Evolutionary conservation across 2,329 filamentous ascomycete species (phyloP).

Genomic region (Colletotrichum caudatum): DNA sequence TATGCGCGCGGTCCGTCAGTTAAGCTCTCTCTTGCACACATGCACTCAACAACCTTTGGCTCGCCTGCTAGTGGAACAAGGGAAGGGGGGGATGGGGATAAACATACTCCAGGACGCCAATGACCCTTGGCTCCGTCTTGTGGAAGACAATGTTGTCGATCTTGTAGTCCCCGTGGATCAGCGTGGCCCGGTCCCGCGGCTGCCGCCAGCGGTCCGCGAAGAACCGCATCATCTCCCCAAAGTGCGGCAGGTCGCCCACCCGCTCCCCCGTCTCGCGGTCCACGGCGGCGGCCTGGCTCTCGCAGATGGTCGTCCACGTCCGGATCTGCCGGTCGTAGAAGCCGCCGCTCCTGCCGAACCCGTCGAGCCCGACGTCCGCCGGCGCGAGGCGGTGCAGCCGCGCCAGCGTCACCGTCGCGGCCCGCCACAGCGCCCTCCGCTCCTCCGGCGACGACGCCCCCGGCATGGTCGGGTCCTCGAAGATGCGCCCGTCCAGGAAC

Average conservation of each 20-base stretch:
- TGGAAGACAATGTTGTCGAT: slow-evolving; percentile 93
- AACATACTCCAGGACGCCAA: slow-evolving; percentile 89
- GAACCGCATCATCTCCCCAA: slow-evolving; percentile 82
- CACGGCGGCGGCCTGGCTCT: slow-evolving; percentile 78
- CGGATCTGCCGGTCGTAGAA: slow-evolving; percentile 90
- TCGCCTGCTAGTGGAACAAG: not conserved
- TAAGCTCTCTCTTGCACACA: not conserved
- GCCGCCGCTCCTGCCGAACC: slow-evolving; percentile 78
- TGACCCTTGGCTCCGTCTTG: slow-evolving; percentile 86
- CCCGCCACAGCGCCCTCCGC: slow-evolving; percentile 85
- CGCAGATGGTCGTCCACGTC: slow-evolving; percentile 84
- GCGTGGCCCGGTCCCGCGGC: slow-evolving; percentile 80
- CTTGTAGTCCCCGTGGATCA: slow-evolving; percentile 97
- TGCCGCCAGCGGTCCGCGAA: slow-evolving; percentile 77
- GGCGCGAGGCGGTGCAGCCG: slow-evolving; percentile 84
- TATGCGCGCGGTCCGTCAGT: not conserved
- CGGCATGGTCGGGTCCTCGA: slow-evolving; percentile 88
- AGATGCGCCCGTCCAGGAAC: slow-evolving; percentile 92
- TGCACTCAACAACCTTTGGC: not conserved
- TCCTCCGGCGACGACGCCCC: slow-evolving; percentile 73
- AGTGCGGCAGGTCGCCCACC: slow-evolving; percentile 87
- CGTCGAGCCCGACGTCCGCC: slow-evolving; percentile 73
- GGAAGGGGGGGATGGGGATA: not conserved
- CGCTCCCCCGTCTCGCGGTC: slow-evolving; percentile 82
- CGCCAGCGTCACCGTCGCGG: slow-evolving; percentile 85